phyloP scores from a whole-genome alignment of 2,329 filamentous ascomycete species.

The Pseudocercospora musae region DNA sequence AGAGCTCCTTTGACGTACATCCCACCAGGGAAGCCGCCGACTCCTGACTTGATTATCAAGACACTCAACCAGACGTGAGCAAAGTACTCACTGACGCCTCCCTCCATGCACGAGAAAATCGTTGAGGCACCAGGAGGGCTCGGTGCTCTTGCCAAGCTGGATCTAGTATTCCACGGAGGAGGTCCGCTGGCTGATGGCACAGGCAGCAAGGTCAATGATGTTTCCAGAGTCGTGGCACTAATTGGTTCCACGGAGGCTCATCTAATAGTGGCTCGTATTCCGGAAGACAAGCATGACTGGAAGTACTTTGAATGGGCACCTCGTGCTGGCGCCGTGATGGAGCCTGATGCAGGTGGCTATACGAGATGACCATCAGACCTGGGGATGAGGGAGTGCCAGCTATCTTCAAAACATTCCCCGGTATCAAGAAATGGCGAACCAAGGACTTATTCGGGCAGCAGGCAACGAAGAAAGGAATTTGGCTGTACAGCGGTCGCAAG shows the following conservation, averaged over 20 bases:
- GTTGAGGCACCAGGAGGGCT: conserved; percentile 15
- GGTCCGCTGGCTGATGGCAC: conserved; percentile 17
- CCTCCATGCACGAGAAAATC: conserved; percentile 20
- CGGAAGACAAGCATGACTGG: conserved; percentile 21
- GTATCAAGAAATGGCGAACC: conserved; percentile 34
- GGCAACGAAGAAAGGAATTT: conserved; percentile 27
- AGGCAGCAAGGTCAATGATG: conserved; percentile 14
- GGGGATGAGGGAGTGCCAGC: conserved; percentile 17
- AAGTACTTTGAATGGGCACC: conserved; percentile 26
- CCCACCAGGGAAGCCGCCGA: conserved; percentile 17
- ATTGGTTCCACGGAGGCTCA: conserved; percentile 23
- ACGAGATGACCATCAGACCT: conserved; percentile 37
- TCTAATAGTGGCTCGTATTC: conserved; percentile 19
- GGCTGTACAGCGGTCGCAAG: conserved; percentile 29
- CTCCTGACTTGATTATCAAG: conserved; percentile 13
- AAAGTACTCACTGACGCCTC: conserved; percentile 7
- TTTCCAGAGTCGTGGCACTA: conserved; percentile 9
- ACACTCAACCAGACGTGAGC: conserved; percentile 13
- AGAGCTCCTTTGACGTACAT: conserved; percentile 10
- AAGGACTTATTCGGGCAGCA: conserved; percentile 33
- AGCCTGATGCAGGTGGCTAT: conserved; percentile 22
- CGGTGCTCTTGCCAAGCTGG: conserved; percentile 12
- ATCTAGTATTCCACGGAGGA: conserved; percentile 20
- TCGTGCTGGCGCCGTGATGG: conserved; percentile 16
- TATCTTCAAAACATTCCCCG: conserved; percentile 34